Conservation (phyloP, 2,329 filamentous ascomycete genomes). For the Colletotrichum salicis region DNA sequence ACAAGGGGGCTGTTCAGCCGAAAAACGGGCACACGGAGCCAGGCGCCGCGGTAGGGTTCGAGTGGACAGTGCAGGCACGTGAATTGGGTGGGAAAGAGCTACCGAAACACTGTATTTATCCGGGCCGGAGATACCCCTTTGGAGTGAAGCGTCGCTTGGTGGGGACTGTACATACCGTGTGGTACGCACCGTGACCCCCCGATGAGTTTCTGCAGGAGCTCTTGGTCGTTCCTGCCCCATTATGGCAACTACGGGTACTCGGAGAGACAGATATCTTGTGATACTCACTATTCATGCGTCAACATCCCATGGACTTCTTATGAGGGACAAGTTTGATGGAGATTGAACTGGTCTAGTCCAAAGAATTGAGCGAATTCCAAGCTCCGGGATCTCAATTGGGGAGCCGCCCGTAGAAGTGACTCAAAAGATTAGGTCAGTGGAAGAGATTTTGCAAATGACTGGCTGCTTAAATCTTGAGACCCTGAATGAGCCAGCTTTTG, state of each 20-base stretch:
- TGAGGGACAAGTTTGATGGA: background rate
- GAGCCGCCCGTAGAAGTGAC: background rate
- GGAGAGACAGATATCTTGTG: background rate
- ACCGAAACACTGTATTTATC: slow-evolving; percentile 30
- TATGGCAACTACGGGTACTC: background rate
- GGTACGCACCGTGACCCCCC: slow-evolving; percentile 6
- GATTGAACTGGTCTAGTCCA: background rate
- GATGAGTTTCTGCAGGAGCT: background rate
- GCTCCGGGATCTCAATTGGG: background rate
- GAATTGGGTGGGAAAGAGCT: accelerated
- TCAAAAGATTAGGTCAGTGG: slow-evolving; percentile 5
- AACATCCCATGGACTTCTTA: background rate
- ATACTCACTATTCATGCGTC: background rate
- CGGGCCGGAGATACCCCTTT: background rate
- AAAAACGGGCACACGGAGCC: slow-evolving; percentile 11
- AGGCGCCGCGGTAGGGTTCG: background rate
- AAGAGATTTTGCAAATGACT: background rate
- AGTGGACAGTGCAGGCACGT: background rate
- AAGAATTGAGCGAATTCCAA: background rate
- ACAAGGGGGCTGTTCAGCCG: slow-evolving; percentile 24
- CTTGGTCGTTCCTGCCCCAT: no score
- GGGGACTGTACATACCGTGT: slow-evolving; percentile 8
- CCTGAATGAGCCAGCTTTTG: no score
- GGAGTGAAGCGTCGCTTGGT: background rate
- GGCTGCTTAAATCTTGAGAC: background rate